These are phyloP conservation scores for Myxozyma kluyveri DNA, from an alignment of 805 yeast species.

Conservation along the genomic window DNA sequence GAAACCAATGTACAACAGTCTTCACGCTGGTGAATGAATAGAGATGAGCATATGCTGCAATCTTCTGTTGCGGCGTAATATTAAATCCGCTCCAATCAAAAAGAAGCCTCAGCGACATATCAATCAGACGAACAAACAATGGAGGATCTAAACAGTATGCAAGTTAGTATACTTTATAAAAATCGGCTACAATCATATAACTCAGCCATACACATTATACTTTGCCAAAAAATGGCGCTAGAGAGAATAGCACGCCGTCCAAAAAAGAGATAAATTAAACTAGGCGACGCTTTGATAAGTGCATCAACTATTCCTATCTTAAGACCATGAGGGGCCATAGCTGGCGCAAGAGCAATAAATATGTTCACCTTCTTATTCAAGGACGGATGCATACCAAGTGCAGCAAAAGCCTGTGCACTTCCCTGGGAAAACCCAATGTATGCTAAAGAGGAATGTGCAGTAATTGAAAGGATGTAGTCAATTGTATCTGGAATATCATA, in stretches of 20 bases:
- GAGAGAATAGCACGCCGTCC: conserved; percentile 74
- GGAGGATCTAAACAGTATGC: conserved; percentile 51
- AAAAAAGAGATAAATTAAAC: conserved; percentile 64
- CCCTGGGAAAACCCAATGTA: conserved; percentile 94
- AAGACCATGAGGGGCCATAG: conserved; percentile 85
- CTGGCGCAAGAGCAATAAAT: conserved; percentile 88
- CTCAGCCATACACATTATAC: conserved; percentile 47
- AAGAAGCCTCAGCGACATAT: conserved; percentile 59
- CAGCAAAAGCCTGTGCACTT: conserved; percentile 87
- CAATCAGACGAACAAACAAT: conserved; percentile 68
- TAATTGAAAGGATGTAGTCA: conserved; percentile 60
- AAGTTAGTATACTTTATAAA: neutral
- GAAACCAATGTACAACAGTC: conserved; percentile 94
- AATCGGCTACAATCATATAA: neutral
- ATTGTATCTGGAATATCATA: conserved; percentile 85
- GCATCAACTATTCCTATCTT: conserved; percentile 73
- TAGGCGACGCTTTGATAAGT: conserved; percentile 72
- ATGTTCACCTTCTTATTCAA: conserved; percentile 54
- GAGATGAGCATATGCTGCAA: conserved; percentile 77
- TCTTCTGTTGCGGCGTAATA: conserved; percentile 69
- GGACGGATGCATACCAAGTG: conserved; percentile 61
- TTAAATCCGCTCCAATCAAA: conserved; percentile 79
- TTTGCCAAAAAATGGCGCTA: conserved; percentile 75
- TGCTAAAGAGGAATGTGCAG: conserved; percentile 48
- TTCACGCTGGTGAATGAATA: conserved; percentile 91